These are phyloP conservation scores for Neurospora sp. DNA, from an alignment of 495 filamentous ascomycete species.

Conservation along the genomic window DNA sequence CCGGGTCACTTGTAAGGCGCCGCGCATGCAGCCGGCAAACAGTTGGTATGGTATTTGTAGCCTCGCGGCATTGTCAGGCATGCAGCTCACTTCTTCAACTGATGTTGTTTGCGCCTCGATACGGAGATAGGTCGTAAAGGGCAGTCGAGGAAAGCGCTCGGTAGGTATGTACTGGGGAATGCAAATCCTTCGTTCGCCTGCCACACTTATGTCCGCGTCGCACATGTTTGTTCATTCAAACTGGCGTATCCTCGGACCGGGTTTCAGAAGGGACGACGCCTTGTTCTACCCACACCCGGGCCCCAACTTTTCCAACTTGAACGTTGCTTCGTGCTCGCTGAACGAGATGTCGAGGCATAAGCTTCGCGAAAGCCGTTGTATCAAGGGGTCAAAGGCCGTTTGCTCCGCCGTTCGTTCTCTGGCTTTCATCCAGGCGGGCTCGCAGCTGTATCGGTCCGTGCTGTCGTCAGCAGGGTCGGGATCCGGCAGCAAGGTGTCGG, in stretches of 20 bases:
- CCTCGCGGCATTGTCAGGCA: background rate
- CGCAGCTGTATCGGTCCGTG: background rate
- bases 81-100: background rate
- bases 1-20: background rate
- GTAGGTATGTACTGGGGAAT: background rate
- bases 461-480: background rate
- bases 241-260: background rate
- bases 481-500: background rate
- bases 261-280: conserved; percentile 4
- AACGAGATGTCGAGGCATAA: background rate
- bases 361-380: background rate
- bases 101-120: background rate
- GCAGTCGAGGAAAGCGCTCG: background rate
- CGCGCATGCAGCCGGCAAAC: background rate
- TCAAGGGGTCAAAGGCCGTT: background rate
- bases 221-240: background rate
- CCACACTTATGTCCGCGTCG: background rate
- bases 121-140: background rate
- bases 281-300: conserved; percentile 1
- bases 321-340: background rate
- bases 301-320: background rate
- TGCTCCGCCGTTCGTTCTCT: background rate
- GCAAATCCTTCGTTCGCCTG: background rate
- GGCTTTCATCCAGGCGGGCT: background rate
- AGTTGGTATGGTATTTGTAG: background rate